phyloP scores from a whole-genome alignment of 441 rosid genomes.

The Brassica hybrid region DNA sequence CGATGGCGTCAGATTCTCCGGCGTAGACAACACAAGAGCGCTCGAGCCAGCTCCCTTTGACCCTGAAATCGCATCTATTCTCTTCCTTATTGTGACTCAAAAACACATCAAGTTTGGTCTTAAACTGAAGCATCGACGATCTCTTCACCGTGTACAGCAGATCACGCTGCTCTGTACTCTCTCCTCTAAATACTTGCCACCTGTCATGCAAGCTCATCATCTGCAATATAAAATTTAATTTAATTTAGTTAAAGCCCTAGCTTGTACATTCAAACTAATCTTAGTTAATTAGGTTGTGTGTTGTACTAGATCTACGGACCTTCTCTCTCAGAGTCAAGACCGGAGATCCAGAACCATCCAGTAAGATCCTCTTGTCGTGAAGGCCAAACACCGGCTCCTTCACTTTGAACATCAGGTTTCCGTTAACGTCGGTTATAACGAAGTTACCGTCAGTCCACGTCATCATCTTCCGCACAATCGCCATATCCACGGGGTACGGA shows the following conservation, averaged over 20 bases:
- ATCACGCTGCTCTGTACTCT: slow-evolving; percentile 48
- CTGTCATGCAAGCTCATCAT: slow-evolving; percentile 49
- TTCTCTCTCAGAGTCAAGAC: slow-evolving; percentile 51
- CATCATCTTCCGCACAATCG: slow-evolving; percentile 48
- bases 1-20: slow-evolving; percentile 48
- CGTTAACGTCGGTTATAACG: slow-evolving; percentile 50
- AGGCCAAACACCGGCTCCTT: slow-evolving; percentile 45
- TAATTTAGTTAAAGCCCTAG: not conserved
- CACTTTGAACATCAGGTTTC: slow-evolving; percentile 55
- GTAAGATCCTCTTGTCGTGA: slow-evolving; percentile 49
- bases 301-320: slow-evolving; percentile 33
- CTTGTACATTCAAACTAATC: not conserved
- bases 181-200: slow-evolving; percentile 63
- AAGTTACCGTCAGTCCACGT: slow-evolving; percentile 49
- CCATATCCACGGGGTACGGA: slow-evolving; percentile 50
- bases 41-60: slow-evolving; percentile 56
- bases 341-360: slow-evolving; percentile 50
- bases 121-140: slow-evolving; percentile 51
- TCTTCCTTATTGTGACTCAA: slow-evolving; percentile 48
- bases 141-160: slow-evolving; percentile 54
- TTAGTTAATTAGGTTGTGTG: not conserved
- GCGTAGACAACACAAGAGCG: slow-evolving; percentile 53
- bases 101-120: slow-evolving; percentile 56
- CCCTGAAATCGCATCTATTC: slow-evolving; percentile 53
- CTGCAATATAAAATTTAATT: slow-evolving; percentile 15